A percentile compares a stretch with the other conserved stretches of the same genome.
Conservation (phyloP, 352 stramenopile genomes). For the Globisporangium iwayamae region DNA sequence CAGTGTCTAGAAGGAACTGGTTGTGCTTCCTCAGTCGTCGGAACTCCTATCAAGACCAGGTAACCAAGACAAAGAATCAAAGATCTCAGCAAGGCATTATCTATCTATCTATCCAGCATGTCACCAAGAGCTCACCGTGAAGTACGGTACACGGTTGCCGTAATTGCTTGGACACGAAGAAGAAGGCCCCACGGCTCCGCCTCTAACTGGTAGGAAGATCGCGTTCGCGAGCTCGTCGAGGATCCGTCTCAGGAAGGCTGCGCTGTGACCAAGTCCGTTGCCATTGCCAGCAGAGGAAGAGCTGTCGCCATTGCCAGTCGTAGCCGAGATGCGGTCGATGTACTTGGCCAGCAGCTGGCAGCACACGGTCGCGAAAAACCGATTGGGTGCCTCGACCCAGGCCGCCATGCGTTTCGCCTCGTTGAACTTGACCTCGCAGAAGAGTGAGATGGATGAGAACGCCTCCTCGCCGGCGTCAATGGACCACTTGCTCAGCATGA, state of each 20-base stretch:
- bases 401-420: conserved; percentile 74
- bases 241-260: conserved; percentile 46
- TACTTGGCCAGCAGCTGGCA: conserved; percentile 72
- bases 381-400: conserved; percentile 67
- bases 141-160: conserved; percentile 50
- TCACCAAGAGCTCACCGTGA: conserved; percentile 28
- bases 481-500: conserved; percentile 72
- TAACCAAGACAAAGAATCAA: not conserved
- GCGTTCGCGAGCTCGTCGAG: conserved; percentile 44
- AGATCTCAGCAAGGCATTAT: not conserved
- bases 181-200: conserved; percentile 10
- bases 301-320: conserved; percentile 6
- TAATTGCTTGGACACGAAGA: conserved; percentile 20
- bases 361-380: conserved; percentile 69
- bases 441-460: conserved; percentile 65
- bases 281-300: not conserved
- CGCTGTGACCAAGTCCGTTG: conserved; percentile 28
- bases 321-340: conserved; percentile 25
- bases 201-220: conserved; percentile 41
- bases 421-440: conserved; percentile 78
- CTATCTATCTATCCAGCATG: not conserved
- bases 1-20: conserved; percentile 41
- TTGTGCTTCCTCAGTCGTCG: conserved; percentile 49
- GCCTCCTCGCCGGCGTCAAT: conserved; percentile 43
- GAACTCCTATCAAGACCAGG: conserved; percentile 39